Conservation (phyloP, 2,329 filamentous ascomycete species). For the Aspergillus awamori region DNA sequence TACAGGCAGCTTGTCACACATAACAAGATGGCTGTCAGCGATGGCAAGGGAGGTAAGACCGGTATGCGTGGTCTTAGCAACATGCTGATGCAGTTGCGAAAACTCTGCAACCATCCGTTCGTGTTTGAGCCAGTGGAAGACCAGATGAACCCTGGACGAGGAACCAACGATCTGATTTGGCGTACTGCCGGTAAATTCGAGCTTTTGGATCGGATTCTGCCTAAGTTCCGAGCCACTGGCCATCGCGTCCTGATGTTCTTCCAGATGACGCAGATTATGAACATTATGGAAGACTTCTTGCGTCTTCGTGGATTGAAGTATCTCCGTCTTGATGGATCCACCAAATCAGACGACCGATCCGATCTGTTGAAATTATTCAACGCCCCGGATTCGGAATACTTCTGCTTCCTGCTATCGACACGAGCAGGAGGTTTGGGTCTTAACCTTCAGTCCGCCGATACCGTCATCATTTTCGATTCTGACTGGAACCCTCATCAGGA, state of each 20-base stretch:
- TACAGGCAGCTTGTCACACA: constrained; percentile 98
- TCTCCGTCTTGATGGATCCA: constrained; percentile 91
- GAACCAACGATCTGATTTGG: constrained; percentile 93
- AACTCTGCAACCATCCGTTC: constrained; percentile 98
- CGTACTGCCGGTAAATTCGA: constrained; percentile 97
- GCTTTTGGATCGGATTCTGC: constrained; percentile 84
- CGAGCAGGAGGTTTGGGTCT: constrained; percentile 97
- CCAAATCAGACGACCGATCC: constrained; percentile 95
- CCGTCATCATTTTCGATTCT: constrained; percentile 98
- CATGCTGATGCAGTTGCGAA: constrained; percentile 99
- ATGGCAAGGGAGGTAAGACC: constrained; percentile 93
- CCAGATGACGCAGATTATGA: constrained; percentile 99
- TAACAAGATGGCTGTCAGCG: constrained; percentile 91
- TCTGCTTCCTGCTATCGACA: constrained; percentile 97
- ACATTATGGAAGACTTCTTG: constrained; percentile 99
- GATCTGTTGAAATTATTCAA: constrained; percentile 90
- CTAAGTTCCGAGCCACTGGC: constrained; percentile 87
- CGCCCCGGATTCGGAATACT: constrained; percentile 84
- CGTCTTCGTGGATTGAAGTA: constrained; percentile 82
- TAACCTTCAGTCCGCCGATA: constrained; percentile 96
- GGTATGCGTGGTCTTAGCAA: constrained; percentile 94
- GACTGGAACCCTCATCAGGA: constrained; percentile 99
- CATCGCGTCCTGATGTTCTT: constrained; percentile 99
- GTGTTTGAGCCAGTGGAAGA: constrained; percentile 98
- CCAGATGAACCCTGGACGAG: constrained; percentile 88